A percentile compares a stretch with the other conserved stretches of the same genome.
phyloP scores from a whole-genome alignment of 306 rosid species.

The Cicer bijugum region DNA sequence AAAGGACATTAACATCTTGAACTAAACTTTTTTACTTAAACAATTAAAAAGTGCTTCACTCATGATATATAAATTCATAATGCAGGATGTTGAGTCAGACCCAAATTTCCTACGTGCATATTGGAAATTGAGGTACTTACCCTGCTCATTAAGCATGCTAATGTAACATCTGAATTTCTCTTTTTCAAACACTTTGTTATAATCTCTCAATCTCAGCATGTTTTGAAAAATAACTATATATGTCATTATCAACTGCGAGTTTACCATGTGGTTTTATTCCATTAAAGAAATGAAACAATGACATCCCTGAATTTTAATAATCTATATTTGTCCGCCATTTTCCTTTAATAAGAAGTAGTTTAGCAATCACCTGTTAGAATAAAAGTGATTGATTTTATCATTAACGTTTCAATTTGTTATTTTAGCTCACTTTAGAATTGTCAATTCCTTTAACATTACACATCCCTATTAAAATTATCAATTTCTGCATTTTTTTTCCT shows the following conservation, averaged over 20 bases:
- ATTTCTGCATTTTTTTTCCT: not conserved
- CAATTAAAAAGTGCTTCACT: slow-evolving; percentile 18
- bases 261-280: slow-evolving; percentile 2
- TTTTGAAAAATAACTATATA: not conserved
- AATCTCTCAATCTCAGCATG: not conserved
- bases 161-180: slow-evolving; percentile 2
- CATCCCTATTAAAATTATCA: slow-evolving; percentile 24
- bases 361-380: not conserved
- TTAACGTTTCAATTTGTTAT: not conserved
- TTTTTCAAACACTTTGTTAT: slow-evolving; percentile 1
- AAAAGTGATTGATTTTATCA: not conserved
- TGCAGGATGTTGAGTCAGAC: slow-evolving; percentile 63
- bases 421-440: not conserved
- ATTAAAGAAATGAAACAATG: not conserved
- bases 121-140: slow-evolving; percentile 84
- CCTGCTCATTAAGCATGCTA: slow-evolving; percentile 9
- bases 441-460: not conserved
- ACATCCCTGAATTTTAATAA: slow-evolving; percentile 15
- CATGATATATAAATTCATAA: slow-evolving; percentile 28
- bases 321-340: not conserved
- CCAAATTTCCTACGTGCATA: slow-evolving; percentile 63
- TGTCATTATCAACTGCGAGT: not conserved
- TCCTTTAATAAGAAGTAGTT: slow-evolving; percentile 2
- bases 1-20: slow-evolving; percentile 24
- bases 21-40: slow-evolving; percentile 16